Evolutionary conservation across 495 filamentous ascomycete species (phyloP), one percentile per base, ranked within the genome.

Genomic region (Aspergillus ellipticus): DNA sequence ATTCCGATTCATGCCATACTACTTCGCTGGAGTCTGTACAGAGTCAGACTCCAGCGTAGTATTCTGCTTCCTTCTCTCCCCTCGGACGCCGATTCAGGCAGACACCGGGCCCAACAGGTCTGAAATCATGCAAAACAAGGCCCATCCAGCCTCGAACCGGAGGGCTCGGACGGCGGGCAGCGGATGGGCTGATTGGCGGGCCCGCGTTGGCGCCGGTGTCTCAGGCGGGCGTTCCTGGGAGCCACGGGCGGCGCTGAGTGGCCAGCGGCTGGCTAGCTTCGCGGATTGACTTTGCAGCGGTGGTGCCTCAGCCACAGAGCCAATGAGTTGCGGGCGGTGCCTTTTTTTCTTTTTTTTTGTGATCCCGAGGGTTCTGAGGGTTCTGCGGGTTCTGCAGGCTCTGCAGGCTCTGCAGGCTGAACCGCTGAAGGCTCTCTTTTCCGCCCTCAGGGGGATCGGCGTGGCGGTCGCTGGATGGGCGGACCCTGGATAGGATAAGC

Each of bases 171-270:
- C 35, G 2, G 35, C 11, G 10, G n/a, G 22, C 45, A 28, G 28
- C 22, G 7, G 24, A 28, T 48, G 22, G 45, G 28, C 45, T 48
- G 45, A 48, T 48, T 48, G 45, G 45, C 45, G 45, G 45, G 3
- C 45, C 45, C 24, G n/a, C 10, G n/a, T 29, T 48, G 45, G n/a
- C 24, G 45, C 45, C 45, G 16, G 22, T 48, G 45, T 48, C 45
- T 48, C 45, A 48, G 21, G 22, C 21, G 16, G 45, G 21, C 45
- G 45, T 39, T 39, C 35, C 35, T 39, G 45, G 22, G n/a, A 16
- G 7, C 3, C 22, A 28, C 6, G 22, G 22, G 10, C 6, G 24
- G 22, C 26, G 45, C 21, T 48, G 45, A 48, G 8, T 48, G 45
- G 45, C 9, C 21, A 21, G 13, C 24, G 11, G 22, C n/a, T 31